Evolutionary conservation across 2,329 filamentous ascomycete genomes (phyloP), one percentile per base, ranked within the genome.

Genomic region (Beauveria bassiana): DNA sequence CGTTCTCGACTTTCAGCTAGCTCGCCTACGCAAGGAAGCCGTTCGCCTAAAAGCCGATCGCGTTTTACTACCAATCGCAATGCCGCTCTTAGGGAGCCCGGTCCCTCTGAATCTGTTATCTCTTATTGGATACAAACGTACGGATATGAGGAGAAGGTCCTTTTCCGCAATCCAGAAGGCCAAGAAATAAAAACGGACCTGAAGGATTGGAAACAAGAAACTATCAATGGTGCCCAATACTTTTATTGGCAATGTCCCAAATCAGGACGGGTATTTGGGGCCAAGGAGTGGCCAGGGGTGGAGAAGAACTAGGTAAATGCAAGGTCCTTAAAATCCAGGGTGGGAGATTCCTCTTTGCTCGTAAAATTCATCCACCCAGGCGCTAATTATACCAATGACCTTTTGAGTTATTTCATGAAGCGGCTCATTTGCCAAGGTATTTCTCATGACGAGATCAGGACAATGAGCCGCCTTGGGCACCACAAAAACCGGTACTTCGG

Each of bases 391-490:
- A 46, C 74, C 72, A 10, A 81, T 74, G 64, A 86, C 76, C 63
- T 80, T 71, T 51, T 73, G 71, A 68, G 90, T 86, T 1, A 81
- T 77, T 18, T 84, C 77, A n/a, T 73, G 75, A 12, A 89, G 78
- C 1, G 82, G 72, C 2, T 72, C 74, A 50, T 90, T 77, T 0
- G 89, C 79, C 0, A 81, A 80, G 0, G 74, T 72, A 0, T 80
- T 82, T 67, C 89, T 82, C 72, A 86, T 86, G 78, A 90, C 92
- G 0, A 84, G 82, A 5, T 82, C 75, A 2, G 78, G 76, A 74
- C 89, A 93, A 67, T 87, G 78, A 10, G 81, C 70, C 1, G 80
- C 81, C 3, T 57, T 52, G 9, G 73, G 70, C 54, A 65, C 69
- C 63, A 74, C 75, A 55, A 73, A 65, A 0, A 71, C 69, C 0